These are phyloP conservation scores for Phylloboletellus chloephorus DNA, from an alignment of 1,284 basidiomycete genomes.

Conservation along the genomic window DNA sequence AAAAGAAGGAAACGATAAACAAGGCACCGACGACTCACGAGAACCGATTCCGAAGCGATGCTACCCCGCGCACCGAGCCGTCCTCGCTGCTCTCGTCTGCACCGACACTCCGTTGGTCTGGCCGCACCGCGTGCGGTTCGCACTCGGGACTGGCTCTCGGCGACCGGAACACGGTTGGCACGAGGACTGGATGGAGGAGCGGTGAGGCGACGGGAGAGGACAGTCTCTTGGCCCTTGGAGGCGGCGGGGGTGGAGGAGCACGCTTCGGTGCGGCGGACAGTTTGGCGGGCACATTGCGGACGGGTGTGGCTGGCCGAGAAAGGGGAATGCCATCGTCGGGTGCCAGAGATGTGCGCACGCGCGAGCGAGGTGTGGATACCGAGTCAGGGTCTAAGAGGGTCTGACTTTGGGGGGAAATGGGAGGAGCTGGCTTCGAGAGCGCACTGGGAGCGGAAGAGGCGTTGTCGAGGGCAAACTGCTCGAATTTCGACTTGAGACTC, in stretches of 20 bases:
- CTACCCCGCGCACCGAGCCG: constrained; percentile 30
- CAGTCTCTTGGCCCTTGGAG: constrained; percentile 39
- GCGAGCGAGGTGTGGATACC: constrained; percentile 36
- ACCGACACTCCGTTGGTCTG: constrained; percentile 23
- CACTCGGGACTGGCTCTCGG: constrained; percentile 20
- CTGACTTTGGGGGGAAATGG: constrained; percentile 8
- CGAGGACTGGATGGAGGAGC: constrained; percentile 40
- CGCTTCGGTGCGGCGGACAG: constrained; percentile 33
- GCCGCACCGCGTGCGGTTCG: constrained; percentile 17
- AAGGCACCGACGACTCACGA: constrained; percentile 41
- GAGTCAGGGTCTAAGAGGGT: constrained; percentile 26
- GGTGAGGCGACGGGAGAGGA: constrained; percentile 39
- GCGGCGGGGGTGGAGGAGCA: constrained; percentile 58
- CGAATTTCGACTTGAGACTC: constrained; percentile 63
- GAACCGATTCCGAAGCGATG: constrained; percentile 45
- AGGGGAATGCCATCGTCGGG: constrained; percentile 22
- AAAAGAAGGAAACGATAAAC: background rate
- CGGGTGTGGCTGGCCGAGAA: constrained; percentile 15
- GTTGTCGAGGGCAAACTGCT: constrained; percentile 35
- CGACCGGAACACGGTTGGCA: constrained; percentile 28
- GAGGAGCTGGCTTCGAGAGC: constrained; percentile 14
- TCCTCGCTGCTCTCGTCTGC: constrained; percentile 18
- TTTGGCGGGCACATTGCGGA: constrained; percentile 33
- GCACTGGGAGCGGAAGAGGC: constrained; percentile 6
- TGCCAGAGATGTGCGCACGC: constrained; percentile 37